Evolutionary conservation across 1,284 basidiomycete genomes (phyloP), one percentile per base, ranked within the genome.

Genomic region (Trametes pubescens): DNA sequence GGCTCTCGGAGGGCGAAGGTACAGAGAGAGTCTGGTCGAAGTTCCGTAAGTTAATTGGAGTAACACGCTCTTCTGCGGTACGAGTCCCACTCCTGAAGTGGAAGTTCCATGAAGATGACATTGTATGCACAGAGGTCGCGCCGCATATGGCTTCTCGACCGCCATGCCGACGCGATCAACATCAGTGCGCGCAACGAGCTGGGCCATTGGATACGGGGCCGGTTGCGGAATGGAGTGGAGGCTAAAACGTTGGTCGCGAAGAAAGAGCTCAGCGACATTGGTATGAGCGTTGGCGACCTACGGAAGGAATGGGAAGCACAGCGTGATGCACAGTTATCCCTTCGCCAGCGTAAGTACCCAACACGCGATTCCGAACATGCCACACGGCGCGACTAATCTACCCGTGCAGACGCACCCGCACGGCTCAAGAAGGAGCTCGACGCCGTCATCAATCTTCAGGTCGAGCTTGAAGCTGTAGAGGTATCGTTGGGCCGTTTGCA

Each of bases 391-490:
- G n/a, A n/a, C n/a, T n/a, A n/a, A n/a, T n/a, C n/a, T n/a, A n/a
- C n/a, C n/a, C n/a, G n/a, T n/a, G n/a, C 8, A 80, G 80, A 79
- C 71, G 73, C 77, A 4, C 79, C 77, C 0, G 55, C 60, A 0
- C 63, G 68, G 0, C 64, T 80, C 0, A 78, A 78, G n/a, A 77
- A 75, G 24, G 76, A 81, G n/a, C 71, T 82, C 0, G 76, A 79
- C 40, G 69, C 71, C 0, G 71, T 81, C 0, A 54, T 82, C 0
- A 61, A n/a, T 0, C 70, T 82, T 0, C 79, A 81, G 58, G 69
- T 69, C 0, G 73, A 81, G 8, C 62, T 81, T 0, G 76, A 80
- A 6, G 35, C 29, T 0, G 44, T 77, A 0, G 71, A 79, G 4
- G 58, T 59, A 1, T 64, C 70, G 0, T 67, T 81, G 11, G 53